phyloP scores from a whole-genome alignment of 129 eudicot species.

The Chrysanthemum lavandulifolium region DNA sequence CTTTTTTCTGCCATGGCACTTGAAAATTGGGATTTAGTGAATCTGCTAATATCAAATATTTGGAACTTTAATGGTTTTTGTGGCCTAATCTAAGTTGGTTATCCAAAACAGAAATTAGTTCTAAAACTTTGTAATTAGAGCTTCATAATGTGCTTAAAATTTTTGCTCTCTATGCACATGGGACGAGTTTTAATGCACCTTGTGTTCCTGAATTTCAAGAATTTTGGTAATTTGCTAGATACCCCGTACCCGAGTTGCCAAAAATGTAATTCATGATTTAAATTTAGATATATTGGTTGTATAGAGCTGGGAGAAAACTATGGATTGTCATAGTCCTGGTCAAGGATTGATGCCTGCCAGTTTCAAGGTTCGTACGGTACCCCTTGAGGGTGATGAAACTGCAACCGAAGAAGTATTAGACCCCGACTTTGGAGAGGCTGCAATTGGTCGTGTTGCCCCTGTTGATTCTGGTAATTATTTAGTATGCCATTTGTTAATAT shows the following conservation, averaged over 20 bases:
- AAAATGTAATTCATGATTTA: neutral
- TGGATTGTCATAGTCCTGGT: constrained; percentile 94
- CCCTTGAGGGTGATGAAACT: constrained; percentile 62
- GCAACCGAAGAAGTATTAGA: constrained; percentile 76
- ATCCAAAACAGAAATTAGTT: neutral
- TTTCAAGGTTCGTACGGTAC: constrained; percentile 76
- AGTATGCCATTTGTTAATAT: neutral
- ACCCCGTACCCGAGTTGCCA: neutral
- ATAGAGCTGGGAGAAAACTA: constrained; percentile 96
- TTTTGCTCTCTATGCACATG: neutral
- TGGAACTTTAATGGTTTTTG: neutral
- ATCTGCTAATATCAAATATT: no score
- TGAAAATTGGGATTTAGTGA: neutral
- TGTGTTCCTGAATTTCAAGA: neutral
- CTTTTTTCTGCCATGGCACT: neutral
- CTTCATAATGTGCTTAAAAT: neutral
- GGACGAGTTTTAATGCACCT: neutral
- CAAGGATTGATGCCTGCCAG: constrained; percentile 96
- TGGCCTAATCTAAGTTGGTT: neutral
- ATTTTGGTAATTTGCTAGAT: constrained; percentile 13
- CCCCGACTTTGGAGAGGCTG: constrained; percentile 93
- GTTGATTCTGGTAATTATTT: constrained; percentile 72
- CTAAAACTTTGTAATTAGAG: neutral
- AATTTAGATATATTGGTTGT: constrained; percentile 13
- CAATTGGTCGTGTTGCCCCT: constrained; percentile 97